phyloP scores from a whole-genome alignment of 2,329 filamentous ascomycete genomes.

The Pyrenophora teres region DNA sequence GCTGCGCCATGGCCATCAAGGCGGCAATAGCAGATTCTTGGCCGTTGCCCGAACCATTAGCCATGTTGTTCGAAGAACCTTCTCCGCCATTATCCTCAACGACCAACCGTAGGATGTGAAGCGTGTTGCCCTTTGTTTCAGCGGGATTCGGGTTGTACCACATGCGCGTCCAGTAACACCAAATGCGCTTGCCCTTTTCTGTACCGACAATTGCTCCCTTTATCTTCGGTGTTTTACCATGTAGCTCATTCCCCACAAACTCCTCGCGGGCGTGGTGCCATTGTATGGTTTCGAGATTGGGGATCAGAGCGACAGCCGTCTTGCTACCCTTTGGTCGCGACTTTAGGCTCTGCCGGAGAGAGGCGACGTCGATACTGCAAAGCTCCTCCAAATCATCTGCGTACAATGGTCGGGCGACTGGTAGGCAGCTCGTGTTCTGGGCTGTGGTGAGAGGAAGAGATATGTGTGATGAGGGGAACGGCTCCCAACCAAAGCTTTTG shows the following conservation, averaged over 20 bases:
- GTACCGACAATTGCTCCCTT: conserved; percentile 71
- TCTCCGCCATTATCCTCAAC: conserved; percentile 60
- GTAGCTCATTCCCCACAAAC: conserved; percentile 70
- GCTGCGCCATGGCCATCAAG: conserved; percentile 69
- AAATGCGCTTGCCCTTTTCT: conserved; percentile 62
- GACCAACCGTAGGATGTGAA: conserved; percentile 72
- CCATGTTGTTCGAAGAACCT: conserved; percentile 27
- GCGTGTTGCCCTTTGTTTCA: conserved; percentile 63
- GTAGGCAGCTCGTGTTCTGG: conserved; percentile 15
- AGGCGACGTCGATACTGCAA: conserved; percentile 66
- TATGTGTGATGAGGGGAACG: conserved; percentile 74
- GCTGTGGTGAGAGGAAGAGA: conserved; percentile 19
- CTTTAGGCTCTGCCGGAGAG: conserved; percentile 62
- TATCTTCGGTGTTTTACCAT: conserved; percentile 61
- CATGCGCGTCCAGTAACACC: conserved; percentile 73
- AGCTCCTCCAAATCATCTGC: conserved; percentile 65
- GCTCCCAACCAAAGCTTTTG: conserved; percentile 74
- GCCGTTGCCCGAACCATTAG: conserved; percentile 18
- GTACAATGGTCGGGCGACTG: conserved; percentile 55
- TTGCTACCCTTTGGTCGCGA: conserved; percentile 47
- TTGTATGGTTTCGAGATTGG: conserved; percentile 68
- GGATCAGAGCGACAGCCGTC: conserved; percentile 67
- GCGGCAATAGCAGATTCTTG: conserved; percentile 58
- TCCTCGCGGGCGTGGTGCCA: conserved; percentile 86
- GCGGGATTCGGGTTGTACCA: conserved; percentile 63